A percentile compares a stretch with the other conserved stretches of the same genome.
Evolutionary conservation across 176 grass and related monocot genomes (phyloP).

Genomic region (Elaeis guineensis): DNA sequence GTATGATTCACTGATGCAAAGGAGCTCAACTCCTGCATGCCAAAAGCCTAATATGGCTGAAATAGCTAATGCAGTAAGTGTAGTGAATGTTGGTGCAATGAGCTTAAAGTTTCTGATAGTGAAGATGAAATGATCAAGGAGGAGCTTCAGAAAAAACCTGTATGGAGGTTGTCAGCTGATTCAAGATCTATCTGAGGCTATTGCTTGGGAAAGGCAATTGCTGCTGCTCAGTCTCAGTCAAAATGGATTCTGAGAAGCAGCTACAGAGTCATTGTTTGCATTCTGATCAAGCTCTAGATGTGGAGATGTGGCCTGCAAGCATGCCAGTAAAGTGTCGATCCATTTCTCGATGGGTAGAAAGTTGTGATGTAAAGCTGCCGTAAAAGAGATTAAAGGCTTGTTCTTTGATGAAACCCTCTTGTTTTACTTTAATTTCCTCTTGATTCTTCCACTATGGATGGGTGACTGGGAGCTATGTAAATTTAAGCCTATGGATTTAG

Average conservation of each 20-base stretch:
- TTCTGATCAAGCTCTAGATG: slow-evolving; percentile 55
- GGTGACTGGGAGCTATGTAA: too few species aligned
- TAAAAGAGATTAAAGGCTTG: slow-evolving; percentile 25
- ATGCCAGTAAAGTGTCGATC: slow-evolving; percentile 46
- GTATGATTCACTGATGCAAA: slow-evolving; percentile 18
- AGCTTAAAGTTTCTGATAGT: slow-evolving; percentile 68
- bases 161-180: slow-evolving; percentile 25
- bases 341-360: slow-evolving; percentile 65
- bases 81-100: slow-evolving; percentile 13
- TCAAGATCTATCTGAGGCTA: slow-evolving; percentile 44
- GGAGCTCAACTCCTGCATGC: slow-evolving; percentile 14
- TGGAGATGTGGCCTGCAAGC: slow-evolving; percentile 27
- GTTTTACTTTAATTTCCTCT: too few species aligned
- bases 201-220: slow-evolving; percentile 42
- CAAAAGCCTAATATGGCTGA: slow-evolving; percentile 9
- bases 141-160: slow-evolving; percentile 18
- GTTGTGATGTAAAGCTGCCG: slow-evolving; percentile 67
- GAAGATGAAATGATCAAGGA: slow-evolving; percentile 62
- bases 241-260: slow-evolving; percentile 48
- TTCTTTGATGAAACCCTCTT: too few species aligned
- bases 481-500: too few species aligned
- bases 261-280: slow-evolving; percentile 40
- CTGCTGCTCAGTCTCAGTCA: slow-evolving; percentile 64
- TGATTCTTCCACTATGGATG: too few species aligned
- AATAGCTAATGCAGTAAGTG: slow-evolving; percentile 8